Evolutionary conservation across 441 rosid genomes (phyloP).

Genomic region (Capsella rubella): DNA sequence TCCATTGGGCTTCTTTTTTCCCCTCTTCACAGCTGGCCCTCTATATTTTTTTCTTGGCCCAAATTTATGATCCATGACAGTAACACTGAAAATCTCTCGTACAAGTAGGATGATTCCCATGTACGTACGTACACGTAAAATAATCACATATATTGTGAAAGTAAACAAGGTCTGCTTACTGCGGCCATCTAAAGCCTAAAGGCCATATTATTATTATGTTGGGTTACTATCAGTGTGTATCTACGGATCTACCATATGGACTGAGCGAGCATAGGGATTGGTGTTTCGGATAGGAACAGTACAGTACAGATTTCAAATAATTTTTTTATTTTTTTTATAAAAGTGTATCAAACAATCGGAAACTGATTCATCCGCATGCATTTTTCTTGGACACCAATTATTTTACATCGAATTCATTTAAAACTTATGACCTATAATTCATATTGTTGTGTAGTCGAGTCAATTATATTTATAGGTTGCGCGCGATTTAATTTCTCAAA

Average conservation of each 20-base stretch:
- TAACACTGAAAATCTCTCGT: no score
- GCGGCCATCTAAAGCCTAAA: neutral
- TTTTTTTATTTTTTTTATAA: neutral
- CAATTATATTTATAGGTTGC: neutral
- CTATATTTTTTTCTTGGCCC: conserved; percentile 8
- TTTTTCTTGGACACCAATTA: neutral
- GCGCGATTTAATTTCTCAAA: neutral
- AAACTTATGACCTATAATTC: neutral
- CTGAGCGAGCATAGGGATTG: conserved; percentile 41
- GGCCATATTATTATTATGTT: neutral
- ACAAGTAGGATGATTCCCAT: no score
- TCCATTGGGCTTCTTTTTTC: conserved; percentile 7
- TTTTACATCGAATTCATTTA: neutral
- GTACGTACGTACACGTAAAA: no score
- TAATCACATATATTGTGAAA: neutral
- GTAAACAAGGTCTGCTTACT: conserved; percentile 8
- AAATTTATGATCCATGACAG: conserved; percentile 1
- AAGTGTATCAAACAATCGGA: conserved; percentile 19
- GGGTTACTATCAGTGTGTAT: conserved; percentile 13
- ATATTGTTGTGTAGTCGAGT: no score
- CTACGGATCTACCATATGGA: conserved; percentile 23
- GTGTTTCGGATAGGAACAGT: conserved; percentile 41
- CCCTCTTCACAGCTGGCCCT: neutral
- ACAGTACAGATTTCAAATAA: neutral
- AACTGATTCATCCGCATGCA: neutral